A percentile compares a stretch with the other conserved stretches of the same genome.
Evolutionary conservation across 805 yeast species (phyloP).

Genomic region (Naumovozyma dairenensis): DNA sequence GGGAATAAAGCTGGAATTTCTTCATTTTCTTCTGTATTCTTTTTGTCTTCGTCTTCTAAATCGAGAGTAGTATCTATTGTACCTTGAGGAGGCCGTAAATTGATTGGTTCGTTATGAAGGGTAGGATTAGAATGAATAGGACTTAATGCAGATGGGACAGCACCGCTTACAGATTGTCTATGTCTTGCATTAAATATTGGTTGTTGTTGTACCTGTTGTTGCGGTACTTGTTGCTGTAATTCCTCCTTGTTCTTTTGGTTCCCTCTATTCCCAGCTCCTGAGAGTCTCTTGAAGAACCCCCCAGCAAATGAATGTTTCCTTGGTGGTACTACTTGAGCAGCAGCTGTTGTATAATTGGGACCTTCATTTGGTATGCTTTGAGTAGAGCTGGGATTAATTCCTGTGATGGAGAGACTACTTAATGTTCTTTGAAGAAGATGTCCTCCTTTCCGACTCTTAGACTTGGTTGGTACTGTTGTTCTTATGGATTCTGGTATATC

Average conservation of each 20-base stretch:
- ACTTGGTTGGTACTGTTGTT: no score
- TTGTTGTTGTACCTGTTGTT: background rate
- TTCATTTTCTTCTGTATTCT: background rate
- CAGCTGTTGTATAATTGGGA: background rate
- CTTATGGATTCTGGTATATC: no score
- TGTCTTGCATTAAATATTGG: background rate
- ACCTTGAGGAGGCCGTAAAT: no score
- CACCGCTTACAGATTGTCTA: background rate
- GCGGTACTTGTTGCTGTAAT: background rate
- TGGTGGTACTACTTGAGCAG: constrained; percentile 6
- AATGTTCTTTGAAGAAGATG: constrained; percentile 20
- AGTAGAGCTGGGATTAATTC: constrained; percentile 1
- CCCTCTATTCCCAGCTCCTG: constrained; percentile 5
- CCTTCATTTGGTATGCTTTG: constrained; percentile 1
- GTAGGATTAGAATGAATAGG: background rate
- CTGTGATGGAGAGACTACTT: constrained; percentile 17
- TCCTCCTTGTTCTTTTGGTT: background rate
- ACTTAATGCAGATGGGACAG: background rate
- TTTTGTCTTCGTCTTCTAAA: background rate
- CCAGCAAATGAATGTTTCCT: constrained; percentile 23
- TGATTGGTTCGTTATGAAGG: background rate
- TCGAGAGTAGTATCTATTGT: background rate
- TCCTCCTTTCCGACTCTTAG: no score
- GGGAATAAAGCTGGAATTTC: constrained; percentile 9
- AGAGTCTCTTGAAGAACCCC: constrained; percentile 17